Base-by-base conservation (phyloP, 1,139 yeast genomes). In the Candida neerlandica region DNA sequence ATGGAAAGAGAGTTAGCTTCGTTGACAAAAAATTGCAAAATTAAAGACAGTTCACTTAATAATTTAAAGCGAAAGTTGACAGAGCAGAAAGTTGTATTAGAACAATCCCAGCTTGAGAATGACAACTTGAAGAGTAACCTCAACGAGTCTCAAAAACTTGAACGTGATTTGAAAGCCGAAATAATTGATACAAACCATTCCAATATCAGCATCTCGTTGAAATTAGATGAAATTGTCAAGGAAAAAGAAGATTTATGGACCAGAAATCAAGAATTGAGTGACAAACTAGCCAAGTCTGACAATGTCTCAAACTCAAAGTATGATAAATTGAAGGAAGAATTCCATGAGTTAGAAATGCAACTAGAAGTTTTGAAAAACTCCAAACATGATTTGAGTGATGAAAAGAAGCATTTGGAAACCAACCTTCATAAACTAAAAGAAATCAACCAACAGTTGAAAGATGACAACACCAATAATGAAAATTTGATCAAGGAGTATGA, bases 1-100 rank as follows among this genome's bases (percentile, higher is more conserved):
- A 61, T 63, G 48, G 71, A 68, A 35, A 55, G 68, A 18, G 75
- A 71, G 47, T 56, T 69, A 33, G 69, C 70, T 2, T 64, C 69
- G 1, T 52, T 66, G 14, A 62, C 64, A 5, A 69, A 70, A 52
- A 63, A 58, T 34, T 57, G 61, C 43, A 67, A 62, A 47, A 54
- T 62, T 11, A 65, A 63, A 45, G 67, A 66, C 38, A 55, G 52
- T 34, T 44, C 50, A n/a, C 37, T 51, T 35, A 34, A 51, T 47
- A 41, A 43, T 45, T 44, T 53, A 38, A 35, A 54, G 45, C 46
- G 52, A 45, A 46, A 51, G 26, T 45, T 55, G 33, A 45, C 47
- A 30, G 52, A 58, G 40, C 41, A 53, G 41, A 46, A 55, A 32
- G 11, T 46, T 15, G 44, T 53, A 38, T 35, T 35, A 33, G 51